Conservation (phyloP, 116 monocot genomes). For the Trichopus zeylanicus region DNA sequence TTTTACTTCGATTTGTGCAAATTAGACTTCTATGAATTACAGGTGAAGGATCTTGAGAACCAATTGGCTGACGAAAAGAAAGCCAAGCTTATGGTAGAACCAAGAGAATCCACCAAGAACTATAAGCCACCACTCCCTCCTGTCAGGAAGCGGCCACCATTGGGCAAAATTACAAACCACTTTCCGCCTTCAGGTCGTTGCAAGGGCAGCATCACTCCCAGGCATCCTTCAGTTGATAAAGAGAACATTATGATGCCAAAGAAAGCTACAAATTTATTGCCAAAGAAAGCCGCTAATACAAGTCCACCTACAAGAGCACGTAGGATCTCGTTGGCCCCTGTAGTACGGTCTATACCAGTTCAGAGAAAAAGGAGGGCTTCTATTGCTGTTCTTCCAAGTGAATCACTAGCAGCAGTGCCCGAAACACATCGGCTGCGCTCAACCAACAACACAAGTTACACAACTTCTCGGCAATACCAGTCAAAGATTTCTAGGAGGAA, state of each 20-base stretch:
- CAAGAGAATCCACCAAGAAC: conserved; percentile 22
- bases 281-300: too few relatives aligned
- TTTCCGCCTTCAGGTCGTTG: conserved; percentile 19
- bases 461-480: conserved; percentile 8
- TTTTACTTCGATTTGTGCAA: background rate
- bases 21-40: conserved; percentile 1
- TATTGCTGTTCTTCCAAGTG: conserved; percentile 30
- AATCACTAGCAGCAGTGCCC: conserved; percentile 7
- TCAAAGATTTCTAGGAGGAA: conserved; percentile 23
- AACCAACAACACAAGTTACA: too few relatives aligned
- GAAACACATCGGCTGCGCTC: conserved; percentile 4
- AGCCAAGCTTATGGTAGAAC: conserved; percentile 11
- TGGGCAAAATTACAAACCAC: conserved; percentile 39
- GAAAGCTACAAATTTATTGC: conserved; percentile 3
- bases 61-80: conserved; percentile 53
- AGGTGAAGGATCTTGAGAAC: conserved; percentile 79
- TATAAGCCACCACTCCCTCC: conserved; percentile 58
- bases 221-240: conserved; percentile 22
- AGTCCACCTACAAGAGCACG: conserved; percentile 34
- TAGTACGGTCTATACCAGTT: conserved; percentile 24
- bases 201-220: conserved; percentile 9
- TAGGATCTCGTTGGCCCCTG: conserved; percentile 39
- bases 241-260: conserved; percentile 32
- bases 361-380: conserved; percentile 48
- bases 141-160: conserved; percentile 39